Base-by-base conservation (phyloP, 2,329 filamentous ascomycete genomes). In the Aspergillus brasiliensis region DNA sequence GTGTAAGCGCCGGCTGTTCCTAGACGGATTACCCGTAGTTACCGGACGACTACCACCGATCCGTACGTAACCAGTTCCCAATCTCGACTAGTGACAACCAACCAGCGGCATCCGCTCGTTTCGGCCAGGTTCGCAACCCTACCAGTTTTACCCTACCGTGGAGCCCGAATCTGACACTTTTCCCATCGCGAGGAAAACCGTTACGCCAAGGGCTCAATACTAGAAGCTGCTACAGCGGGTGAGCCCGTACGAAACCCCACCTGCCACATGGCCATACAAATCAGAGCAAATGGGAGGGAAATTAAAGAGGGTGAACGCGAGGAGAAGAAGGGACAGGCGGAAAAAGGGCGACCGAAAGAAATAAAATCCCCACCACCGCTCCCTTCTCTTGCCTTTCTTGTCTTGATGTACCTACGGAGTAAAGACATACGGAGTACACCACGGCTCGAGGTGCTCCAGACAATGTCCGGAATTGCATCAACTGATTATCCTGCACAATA, bases 241-340 rank as follows among this genome's bases (percentile, higher is more conserved):
- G 65, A 72, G 69, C 68, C 72, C 72, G 68, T 69, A 67, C 56
- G 60, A 64, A 67, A 70, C 70, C 65, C 69, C 69, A 71, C 68
- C 68, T 56, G 65, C 70, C 69, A 71, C 67, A 69, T 71, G 69
- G 68, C 58, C 61, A 58, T 60, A 61, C 58, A 65, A 59, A 53
- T 58, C 28, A 56, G 34, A 56, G 47, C 55, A 34, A 34, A 11
- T 38, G 49, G 46, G 8, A 53, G 44, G 49, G 48, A 44, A 40
- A 38, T 17, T 34, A 52, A 40, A 19, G 38, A 23, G 47, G 34
- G n/a, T 44, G 23, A 51, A 34, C 44, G 55, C n/a, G 17, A 52
- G 17, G 27, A 42, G 28, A 28, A 52, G 42, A 34, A 47, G 34
- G 46, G 34, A 49, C 49, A 48, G 23, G 48, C 8, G 31, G 23